Percentiles rank a stretch among this genome's conserved stretches.
These are phyloP conservation scores for Trichoderma cornu-damae DNA, from an alignment of 2,329 filamentous ascomycete species.

Conservation along the genomic window DNA sequence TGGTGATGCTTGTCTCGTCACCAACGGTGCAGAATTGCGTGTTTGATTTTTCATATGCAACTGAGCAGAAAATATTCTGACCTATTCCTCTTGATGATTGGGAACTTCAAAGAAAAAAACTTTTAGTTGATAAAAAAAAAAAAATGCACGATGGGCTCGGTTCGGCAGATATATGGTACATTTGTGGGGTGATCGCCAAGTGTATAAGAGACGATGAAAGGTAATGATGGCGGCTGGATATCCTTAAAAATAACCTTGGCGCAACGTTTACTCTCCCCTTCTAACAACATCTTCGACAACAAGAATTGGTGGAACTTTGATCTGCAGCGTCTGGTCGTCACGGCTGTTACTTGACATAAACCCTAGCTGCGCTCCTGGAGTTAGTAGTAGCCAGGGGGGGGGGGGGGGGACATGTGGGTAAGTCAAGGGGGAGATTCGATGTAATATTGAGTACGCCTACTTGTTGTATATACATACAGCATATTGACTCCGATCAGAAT, in stretches of 20 bases:
- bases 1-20: too few species aligned
- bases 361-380: slow-evolving; percentile 18
- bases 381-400: not conserved
- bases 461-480: not conserved
- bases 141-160: too few species aligned
- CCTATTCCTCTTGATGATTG: not conserved
- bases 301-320: not conserved
- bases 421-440: not conserved
- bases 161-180: not conserved
- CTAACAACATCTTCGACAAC: not conserved
- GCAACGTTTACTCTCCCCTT: not conserved
- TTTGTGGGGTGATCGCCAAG: not conserved
- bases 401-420: not conserved
- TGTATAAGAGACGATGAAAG: not conserved
- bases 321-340: not conserved
- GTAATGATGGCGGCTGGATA: not conserved
- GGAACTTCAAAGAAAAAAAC: not conserved
- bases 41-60: too few species aligned
- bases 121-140: slow-evolving; percentile 8
- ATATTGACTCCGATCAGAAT: not conserved
- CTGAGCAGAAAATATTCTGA: too few species aligned
- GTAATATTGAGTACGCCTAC: not conserved
- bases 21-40: too few species aligned
- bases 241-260: not conserved
- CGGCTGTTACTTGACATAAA: slow-evolving; percentile 10